Evolutionary conservation across 331 rosid species (phyloP).

Genomic region (Acacia pycnantha): DNA sequence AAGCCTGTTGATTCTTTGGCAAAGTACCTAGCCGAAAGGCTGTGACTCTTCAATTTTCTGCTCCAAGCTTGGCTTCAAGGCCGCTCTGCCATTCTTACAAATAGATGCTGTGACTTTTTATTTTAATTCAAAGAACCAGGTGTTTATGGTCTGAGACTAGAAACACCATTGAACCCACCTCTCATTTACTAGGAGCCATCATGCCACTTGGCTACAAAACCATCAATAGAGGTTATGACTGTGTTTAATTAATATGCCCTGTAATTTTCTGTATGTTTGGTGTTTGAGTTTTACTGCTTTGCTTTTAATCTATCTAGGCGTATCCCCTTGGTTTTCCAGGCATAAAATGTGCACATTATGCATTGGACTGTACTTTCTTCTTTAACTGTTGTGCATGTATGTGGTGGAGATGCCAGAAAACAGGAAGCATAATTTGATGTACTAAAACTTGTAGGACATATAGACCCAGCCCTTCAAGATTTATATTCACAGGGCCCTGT

Average conservation of each 20-base stretch:
- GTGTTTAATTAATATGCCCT: background rate
- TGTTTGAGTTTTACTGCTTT: background rate
- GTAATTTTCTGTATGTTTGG: background rate
- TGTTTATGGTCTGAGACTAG: background rate
- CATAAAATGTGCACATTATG: background rate
- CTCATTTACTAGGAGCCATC: background rate
- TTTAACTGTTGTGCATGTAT: background rate
- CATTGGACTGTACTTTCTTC: background rate
- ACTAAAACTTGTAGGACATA: background rate
- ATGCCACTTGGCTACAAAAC: background rate
- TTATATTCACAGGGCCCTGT: background rate
- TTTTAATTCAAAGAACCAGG: background rate
- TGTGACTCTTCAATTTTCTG: slow-evolving; percentile 30
- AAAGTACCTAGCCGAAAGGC: slow-evolving; percentile 54
- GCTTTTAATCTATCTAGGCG: background rate
- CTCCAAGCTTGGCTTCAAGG: slow-evolving; percentile 46
- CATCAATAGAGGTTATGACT: background rate
- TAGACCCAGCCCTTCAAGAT: background rate
- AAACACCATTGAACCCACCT: background rate
- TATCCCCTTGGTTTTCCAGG: background rate
- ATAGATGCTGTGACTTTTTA: background rate
- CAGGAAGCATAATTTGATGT: background rate
- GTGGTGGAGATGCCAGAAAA: background rate
- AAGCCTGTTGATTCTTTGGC: slow-evolving; percentile 71
- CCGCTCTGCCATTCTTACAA: slow-evolving; percentile 63